phyloP scores from a whole-genome alignment of 768 basidiomycete genomes.

The Tulasnella sp. region DNA sequence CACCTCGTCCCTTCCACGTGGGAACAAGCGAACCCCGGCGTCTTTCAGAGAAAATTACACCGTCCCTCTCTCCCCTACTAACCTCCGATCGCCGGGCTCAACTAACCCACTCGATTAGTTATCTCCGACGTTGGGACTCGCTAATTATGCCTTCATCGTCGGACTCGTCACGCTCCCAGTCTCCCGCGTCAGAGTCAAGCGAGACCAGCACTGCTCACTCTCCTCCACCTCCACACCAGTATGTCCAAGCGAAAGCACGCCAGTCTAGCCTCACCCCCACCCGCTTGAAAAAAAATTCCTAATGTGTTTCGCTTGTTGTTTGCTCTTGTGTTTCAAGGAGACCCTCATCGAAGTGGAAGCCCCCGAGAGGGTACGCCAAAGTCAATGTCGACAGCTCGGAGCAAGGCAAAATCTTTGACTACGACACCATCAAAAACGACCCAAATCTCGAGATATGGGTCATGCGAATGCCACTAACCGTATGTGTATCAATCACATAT shows the following conservation, averaged over 20 bases:
- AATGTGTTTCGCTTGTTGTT: background rate
- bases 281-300: background rate
- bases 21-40: background rate
- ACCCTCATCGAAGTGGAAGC: background rate
- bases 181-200: background rate
- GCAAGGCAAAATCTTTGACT: conserved; percentile 18
- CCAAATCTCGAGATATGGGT: conserved; percentile 27
- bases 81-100: background rate
- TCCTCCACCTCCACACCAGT: background rate
- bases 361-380: conserved; percentile 9
- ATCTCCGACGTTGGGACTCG: background rate
- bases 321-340: background rate
- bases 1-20: background rate
- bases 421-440: conserved; percentile 15
- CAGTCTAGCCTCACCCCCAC: background rate
- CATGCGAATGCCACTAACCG: conserved; percentile 19
- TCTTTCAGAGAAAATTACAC: background rate
- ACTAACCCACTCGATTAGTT: background rate
- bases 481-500: conserved; percentile 6
- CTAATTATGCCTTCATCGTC: background rate
- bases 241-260: background rate
- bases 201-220: background rate
- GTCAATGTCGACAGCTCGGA: background rate
- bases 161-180: background rate
- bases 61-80: background rate